phyloP scores from a whole-genome alignment of 2,329 filamentous ascomycete genomes.

The Ascosphaera aggregata region DNA sequence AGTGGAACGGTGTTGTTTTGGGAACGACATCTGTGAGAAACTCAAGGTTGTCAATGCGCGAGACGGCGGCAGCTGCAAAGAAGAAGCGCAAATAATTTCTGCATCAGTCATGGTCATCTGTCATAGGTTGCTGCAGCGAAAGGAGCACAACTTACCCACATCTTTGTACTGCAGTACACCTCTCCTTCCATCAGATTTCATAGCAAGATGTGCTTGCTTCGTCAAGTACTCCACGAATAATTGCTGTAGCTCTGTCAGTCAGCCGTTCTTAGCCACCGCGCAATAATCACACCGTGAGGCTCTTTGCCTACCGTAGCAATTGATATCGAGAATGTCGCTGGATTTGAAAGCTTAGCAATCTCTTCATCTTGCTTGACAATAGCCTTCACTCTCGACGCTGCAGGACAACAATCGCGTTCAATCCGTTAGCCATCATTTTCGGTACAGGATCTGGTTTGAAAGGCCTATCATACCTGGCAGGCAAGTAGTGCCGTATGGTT shows the following conservation, averaged over 20 bases:
- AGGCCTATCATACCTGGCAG: too few relatives aligned
- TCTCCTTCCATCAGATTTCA: constrained; percentile 80
- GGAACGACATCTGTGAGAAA: constrained; percentile 85
- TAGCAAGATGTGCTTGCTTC: constrained; percentile 62
- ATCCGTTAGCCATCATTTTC: too few relatives aligned
- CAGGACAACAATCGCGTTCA: constrained; percentile 5
- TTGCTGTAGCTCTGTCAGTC: constrained; percentile 31
- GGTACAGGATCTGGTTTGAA: too few relatives aligned
- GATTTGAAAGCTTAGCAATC: constrained; percentile 67
- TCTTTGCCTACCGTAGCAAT: constrained; percentile 46
- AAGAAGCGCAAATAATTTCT: too few relatives aligned
- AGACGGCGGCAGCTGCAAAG: constrained; percentile 50
- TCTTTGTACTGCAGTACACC: constrained; percentile 89
- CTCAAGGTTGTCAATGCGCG: constrained; percentile 78
- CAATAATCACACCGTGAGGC: neutral
- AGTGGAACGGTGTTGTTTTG: constrained; percentile 58
- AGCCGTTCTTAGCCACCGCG: constrained; percentile 2
- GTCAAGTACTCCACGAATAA: constrained; percentile 89
- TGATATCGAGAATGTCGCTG: constrained; percentile 82
- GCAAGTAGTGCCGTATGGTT: too few relatives aligned
- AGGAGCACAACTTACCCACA: constrained; percentile 34
- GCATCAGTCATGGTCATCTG: constrained; percentile 1
- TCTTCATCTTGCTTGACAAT: constrained; percentile 80
- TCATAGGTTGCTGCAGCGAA: neutral
- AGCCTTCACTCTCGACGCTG: constrained; percentile 89